These are phyloP conservation scores for Wallacemonas sp. DNA, from an alignment of 208 protist species.

Conservation along the genomic window DNA sequence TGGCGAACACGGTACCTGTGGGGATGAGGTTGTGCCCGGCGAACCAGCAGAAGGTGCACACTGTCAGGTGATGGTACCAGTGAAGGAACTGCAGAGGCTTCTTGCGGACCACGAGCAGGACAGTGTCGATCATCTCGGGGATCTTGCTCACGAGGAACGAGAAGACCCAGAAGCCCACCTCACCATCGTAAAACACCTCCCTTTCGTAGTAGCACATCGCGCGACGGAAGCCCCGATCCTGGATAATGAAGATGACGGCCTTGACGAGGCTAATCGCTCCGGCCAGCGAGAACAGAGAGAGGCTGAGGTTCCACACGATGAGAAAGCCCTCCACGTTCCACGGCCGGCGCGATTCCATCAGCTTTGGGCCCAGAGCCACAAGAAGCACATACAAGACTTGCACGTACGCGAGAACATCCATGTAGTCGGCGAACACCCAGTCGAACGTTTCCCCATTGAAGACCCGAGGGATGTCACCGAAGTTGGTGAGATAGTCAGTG, in stretches of 20 bases:
- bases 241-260: constrained; percentile 5
- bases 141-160: constrained; percentile 51
- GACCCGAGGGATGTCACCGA: neutral
- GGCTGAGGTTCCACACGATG: constrained; percentile 59
- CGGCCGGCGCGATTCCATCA: constrained; percentile 25
- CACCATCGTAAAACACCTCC: constrained; percentile 24
- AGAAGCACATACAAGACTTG: constrained; percentile 21
- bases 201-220: constrained; percentile 33
- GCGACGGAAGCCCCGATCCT: constrained; percentile 26
- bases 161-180: constrained; percentile 38
- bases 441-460: constrained; percentile 8
- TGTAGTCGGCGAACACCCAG: constrained; percentile 22
- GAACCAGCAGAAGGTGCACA: constrained; percentile 72
- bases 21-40: constrained; percentile 33
- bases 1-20: constrained; percentile 63
- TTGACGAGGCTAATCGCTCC: constrained; percentile 37
- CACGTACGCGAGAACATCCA: constrained; percentile 14
- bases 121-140: constrained; percentile 55
- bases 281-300: constrained; percentile 49
- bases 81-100: constrained; percentile 69
- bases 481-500: neutral
- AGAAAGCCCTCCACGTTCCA: constrained; percentile 32
- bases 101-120: constrained; percentile 49
- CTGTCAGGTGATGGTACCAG: constrained; percentile 81
- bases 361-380: neutral